Base-by-base conservation (phyloP, 495 filamentous ascomycete genomes). In the Penicillium flavigenum region DNA sequence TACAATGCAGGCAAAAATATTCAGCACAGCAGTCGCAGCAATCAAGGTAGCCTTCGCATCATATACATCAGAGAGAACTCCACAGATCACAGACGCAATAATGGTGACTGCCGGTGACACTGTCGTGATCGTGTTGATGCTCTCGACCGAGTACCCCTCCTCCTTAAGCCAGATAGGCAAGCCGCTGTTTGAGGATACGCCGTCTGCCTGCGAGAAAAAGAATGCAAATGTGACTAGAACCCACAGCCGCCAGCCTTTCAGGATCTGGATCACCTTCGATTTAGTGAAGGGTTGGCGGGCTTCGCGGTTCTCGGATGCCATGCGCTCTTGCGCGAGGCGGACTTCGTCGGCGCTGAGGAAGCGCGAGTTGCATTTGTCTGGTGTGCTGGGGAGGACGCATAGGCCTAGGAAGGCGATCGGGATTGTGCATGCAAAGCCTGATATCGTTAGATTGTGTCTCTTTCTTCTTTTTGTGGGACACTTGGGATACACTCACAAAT, bases 51-150 rank as follows among this genome's bases (percentile, higher is more conserved):
- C 69, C 22, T 76, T 71, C 10, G 67, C 70, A 19, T 72, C 65
- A 7, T 76, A 69, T 2, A 68, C 63, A 54, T 82, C 79, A 8
- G 78, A 79, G 2, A 79, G 41, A 22, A 78, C 76, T 44, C 68
- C 72, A 47, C 72, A 69, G 16, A 68, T 54, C 11, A 79, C 47
- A 5, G 70, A 76, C 17, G 76, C 73, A 20, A 77, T 66, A 32
- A 78, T 75, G 17, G 72, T 68, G 27, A 77, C 68, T 1, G 73
- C 67, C 4, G 65, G 70, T 6, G 71, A 70, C 5, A 74, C 73
- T 4, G 74, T 75, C 10, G 68, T 72, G 34, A 78, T 76, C 8
- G 74, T 63, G 43, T 76, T 76, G 53, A 76, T 74, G n/a, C 58
- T 56, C 45, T 71, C 71, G 4, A 78, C 72, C 4, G 72, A 73